Evolutionary conservation across 2,329 filamentous ascomycete genomes (phyloP), one percentile per base, ranked within the genome.

Genomic region (Biscogniauxia mediterranea): DNA sequence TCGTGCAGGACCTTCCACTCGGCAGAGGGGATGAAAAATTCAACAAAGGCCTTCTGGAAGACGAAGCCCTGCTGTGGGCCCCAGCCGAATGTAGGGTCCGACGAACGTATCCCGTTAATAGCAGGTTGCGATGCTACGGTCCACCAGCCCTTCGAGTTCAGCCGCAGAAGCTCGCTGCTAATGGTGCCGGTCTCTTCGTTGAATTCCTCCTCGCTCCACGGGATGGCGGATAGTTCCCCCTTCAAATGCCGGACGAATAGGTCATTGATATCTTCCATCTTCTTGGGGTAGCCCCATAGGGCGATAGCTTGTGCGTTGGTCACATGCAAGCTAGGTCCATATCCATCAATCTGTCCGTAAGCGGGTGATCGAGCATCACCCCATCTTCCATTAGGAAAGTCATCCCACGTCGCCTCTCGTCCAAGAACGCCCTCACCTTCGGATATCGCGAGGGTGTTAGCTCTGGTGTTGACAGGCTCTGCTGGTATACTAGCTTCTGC

Each of bases 31-130:
- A 96, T 79, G 81, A 99, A 99, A 78, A 98, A 92, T 75, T 99
- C 95, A 56, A 99, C 93, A 76, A 99, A 99, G 0, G 94, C 90
- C 78, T 98, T 99, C 73, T 99, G 95, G 80, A 97, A 99, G 54
- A 98, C 93, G 74, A 96, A 98, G 19, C 95, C 95, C 70, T 93
- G 89, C 55, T 85, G 85, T 0, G 95, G 95, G 1, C 95, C 95
- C 95, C 95, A 99, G 65, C 95, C 95, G 70, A 96, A 97, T 20
- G 91, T 85, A 3, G 84, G 78, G 74, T 99, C 87, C 54, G 84
- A 86, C 26, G 91, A 96, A 42, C 84, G 85, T 20, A 93, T 78
- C 51, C 93, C 93, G 73, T 97, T 96, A 60, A 97, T 92, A 17
- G 94, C 92, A 3, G 95, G 95, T 74, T 99, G 95, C 3, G 92